Percentiles rank a stretch among this genome's conserved stretches.
Conservation (phyloP, 352 stramenopile genomes). For the Phytophthora lateralis region DNA sequence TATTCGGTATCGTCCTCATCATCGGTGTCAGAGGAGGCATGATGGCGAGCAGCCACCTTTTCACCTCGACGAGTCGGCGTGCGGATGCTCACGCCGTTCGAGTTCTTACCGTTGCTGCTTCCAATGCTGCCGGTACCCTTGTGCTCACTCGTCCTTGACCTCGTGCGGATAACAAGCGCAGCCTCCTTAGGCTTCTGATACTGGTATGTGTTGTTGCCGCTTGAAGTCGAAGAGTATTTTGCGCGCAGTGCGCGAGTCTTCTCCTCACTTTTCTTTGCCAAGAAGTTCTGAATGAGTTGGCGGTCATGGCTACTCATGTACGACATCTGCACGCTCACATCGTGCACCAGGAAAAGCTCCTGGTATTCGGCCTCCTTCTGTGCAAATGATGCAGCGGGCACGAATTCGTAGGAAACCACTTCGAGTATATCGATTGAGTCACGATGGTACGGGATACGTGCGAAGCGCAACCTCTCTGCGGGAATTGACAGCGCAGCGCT, state of each 20-base stretch:
- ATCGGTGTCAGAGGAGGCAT: slow-evolving; percentile 70
- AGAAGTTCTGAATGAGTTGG: slow-evolving; percentile 58
- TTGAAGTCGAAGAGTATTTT: slow-evolving; percentile 53
- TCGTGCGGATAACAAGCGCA: slow-evolving; percentile 78
- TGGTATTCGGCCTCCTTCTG: slow-evolving; percentile 58
- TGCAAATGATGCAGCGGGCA: slow-evolving; percentile 26
- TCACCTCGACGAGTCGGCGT: slow-evolving; percentile 35
- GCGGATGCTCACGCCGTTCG: slow-evolving; percentile 64
- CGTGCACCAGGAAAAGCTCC: slow-evolving; percentile 71
- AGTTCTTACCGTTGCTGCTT: slow-evolving; percentile 57
- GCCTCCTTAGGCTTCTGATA: slow-evolving; percentile 81
- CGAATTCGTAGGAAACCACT: slow-evolving; percentile 59
- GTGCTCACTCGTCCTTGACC: slow-evolving; percentile 67
- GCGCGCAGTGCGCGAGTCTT: slow-evolving; percentile 45
- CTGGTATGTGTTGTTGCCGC: slow-evolving; percentile 52
- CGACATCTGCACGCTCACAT: slow-evolving; percentile 41
- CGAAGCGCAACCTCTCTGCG: slow-evolving; percentile 55
- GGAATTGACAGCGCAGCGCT: slow-evolving; percentile 56
- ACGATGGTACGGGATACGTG: slow-evolving; percentile 61
- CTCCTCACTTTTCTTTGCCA: slow-evolving; percentile 68
- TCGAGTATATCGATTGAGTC: slow-evolving; percentile 80
- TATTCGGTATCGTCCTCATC: slow-evolving; percentile 73
- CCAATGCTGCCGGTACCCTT: slow-evolving; percentile 49
- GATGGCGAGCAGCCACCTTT: slow-evolving; percentile 26
- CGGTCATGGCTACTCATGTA: slow-evolving; percentile 56